Percentiles rank a stretch among this genome's conserved stretches.
phyloP scores from a whole-genome alignment of 768 basidiomycete species.

The Neoboletus magnificus region DNA sequence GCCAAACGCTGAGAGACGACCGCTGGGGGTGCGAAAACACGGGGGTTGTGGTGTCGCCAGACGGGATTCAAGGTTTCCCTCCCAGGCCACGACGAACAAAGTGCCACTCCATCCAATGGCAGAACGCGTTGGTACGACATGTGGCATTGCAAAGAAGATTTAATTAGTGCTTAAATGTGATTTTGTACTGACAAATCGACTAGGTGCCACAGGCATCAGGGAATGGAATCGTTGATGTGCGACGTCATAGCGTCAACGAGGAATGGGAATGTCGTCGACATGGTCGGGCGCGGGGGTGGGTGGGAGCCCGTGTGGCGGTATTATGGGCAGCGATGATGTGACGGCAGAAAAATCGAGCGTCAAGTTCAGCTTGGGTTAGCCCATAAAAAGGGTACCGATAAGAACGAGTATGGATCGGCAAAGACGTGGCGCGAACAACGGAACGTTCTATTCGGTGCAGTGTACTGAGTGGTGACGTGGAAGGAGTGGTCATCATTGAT shows the following conservation, averaged over 20 bases:
- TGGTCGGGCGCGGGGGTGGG: slow-evolving; percentile 3
- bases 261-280: slow-evolving; percentile 2
- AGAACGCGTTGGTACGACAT: not conserved
- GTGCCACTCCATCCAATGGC: not conserved
- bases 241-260: not conserved
- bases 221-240: not conserved
- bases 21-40: not conserved
- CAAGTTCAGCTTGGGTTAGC: not conserved
- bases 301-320: not conserved
- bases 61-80: not conserved
- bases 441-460: not conserved
- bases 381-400: not conserved
- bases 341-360: not conserved
- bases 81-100: not conserved
- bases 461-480: not conserved
- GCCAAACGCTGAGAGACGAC: not conserved
- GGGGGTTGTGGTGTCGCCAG: not conserved
- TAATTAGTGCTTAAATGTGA: not conserved
- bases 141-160: not conserved
- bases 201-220: not conserved
- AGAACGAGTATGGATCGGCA: not conserved
- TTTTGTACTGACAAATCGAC: not conserved
- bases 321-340: not conserved
- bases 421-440: not conserved
- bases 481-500: not conserved